Evolutionary conservation across 2,329 filamentous ascomycete genomes (phyloP).

Genomic region (Penicillium sp.): DNA sequence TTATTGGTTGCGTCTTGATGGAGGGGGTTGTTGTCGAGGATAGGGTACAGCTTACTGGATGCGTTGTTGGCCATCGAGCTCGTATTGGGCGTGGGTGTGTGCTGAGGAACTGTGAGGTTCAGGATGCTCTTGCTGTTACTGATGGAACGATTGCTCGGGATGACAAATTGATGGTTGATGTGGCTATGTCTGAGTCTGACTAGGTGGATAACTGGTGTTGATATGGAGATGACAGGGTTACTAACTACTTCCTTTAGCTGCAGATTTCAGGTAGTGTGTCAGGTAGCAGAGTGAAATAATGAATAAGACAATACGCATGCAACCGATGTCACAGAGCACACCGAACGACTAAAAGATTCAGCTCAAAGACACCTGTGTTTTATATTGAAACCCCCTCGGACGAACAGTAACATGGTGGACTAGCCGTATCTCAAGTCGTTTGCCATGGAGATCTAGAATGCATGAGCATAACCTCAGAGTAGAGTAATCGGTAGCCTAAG

Average conservation of each 20-base stretch:
- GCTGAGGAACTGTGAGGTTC: not conserved
- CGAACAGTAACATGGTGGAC: too few relatives aligned
- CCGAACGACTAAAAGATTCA: too few relatives aligned
- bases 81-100: not conserved
- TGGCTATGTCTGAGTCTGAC: not conserved
- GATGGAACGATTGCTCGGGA: not conserved
- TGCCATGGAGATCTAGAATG: too few relatives aligned
- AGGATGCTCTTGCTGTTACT: not conserved
- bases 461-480: too few relatives aligned
- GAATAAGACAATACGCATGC: too few relatives aligned
- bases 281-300: too few relatives aligned
- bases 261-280: not conserved
- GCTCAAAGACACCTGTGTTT: too few relatives aligned
- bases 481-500: too few relatives aligned
- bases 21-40: not conserved
- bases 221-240: not conserved
- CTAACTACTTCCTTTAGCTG: not conserved
- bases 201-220: not conserved
- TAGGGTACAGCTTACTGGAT: not conserved
- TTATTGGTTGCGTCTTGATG: constrained; percentile 5
- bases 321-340: too few relatives aligned
- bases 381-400: too few relatives aligned
- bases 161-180: not conserved
- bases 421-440: too few relatives aligned
- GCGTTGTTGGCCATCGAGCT: constrained; percentile 1